Conservation (phyloP, 1,284 basidiomycete genomes). For the Lentinus polychrous region DNA sequence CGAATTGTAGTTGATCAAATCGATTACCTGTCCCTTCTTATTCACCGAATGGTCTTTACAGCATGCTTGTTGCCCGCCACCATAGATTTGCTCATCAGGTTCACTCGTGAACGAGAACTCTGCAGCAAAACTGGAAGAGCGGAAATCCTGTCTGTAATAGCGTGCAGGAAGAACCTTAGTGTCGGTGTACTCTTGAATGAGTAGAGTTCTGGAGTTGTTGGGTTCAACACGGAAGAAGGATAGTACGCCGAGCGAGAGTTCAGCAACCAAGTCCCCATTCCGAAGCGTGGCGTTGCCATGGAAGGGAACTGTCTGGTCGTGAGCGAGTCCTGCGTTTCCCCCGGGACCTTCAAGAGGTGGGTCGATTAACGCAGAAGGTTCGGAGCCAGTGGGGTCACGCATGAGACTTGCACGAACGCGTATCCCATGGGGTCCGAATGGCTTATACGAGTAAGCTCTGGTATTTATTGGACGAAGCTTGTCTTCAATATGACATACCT, state of each 20-base stretch:
- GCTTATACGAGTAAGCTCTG: conserved; percentile 19
- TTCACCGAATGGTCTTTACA: conserved; percentile 36
- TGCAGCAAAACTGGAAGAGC: conserved; percentile 28
- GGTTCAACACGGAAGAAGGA: conserved; percentile 30
- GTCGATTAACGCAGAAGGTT: conserved; percentile 31
- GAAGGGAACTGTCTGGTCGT: conserved; percentile 28
- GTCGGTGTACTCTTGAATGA: conserved; percentile 31
- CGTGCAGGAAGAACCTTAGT: conserved; percentile 29
- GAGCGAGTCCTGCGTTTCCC: conserved; percentile 25
- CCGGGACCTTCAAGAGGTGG: conserved; percentile 34
- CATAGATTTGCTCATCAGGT: conserved; percentile 32
- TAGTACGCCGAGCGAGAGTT: conserved; percentile 25
- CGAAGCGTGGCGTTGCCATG: conserved; percentile 28
- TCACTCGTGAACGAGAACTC: conserved; percentile 31
- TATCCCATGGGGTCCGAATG: conserved; percentile 33
- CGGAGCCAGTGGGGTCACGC: conserved; percentile 31
- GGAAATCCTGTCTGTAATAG: conserved; percentile 32
- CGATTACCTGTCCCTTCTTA: conserved; percentile 36
- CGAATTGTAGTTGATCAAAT: conserved; percentile 35
- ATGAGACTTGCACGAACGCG: conserved; percentile 33
- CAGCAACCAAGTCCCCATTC: conserved; percentile 30
- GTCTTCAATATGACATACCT: too few relatives aligned
- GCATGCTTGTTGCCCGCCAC: conserved; percentile 34
- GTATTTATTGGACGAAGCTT: too few relatives aligned
- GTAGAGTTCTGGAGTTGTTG: conserved; percentile 26